Base-by-base conservation (phyloP, 331 rosid genomes). In the Malus hybrid region DNA sequence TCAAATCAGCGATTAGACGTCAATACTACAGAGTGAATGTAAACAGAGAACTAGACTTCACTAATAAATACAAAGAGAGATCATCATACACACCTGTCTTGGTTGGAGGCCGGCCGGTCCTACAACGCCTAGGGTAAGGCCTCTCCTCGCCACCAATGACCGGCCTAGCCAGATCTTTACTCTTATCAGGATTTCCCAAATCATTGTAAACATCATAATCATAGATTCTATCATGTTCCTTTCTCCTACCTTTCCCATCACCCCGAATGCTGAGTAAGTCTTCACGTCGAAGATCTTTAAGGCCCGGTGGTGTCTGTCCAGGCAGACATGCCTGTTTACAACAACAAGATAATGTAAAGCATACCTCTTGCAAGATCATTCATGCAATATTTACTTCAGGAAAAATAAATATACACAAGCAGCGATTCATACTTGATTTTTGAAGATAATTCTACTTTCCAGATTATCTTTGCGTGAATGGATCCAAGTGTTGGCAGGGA, bases 41-140 rank as follows among this genome's bases (percentile, higher is more conserved):
- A 67, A 36, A 28, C 2, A 4, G 52, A 13, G 10, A 57, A 34
- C 22, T 30, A 1, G 20, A 72, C 76, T 36, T 15, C 58, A 58
- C 1, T 8, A 20, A 14, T 3, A 44, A 24, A 12, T 62, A 64
- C n/a, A 65, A 33, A 64, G 73, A 62, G 63, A 74, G 32, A 46
- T 4, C 58, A 28, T 28, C 12, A 24, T 34, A 44, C n/a, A 63
- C 72, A 95, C 99, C 97, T 56, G 90, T 62, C 44, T 53, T 79
- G 42, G 85, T 69, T 10, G 91, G 89, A 74, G 91, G 84, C 53
- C 99, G 85, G 70, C 97, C 97, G 4, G 99, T 92, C 79, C 92
- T 82, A 50, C 99, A 94, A 4, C 99, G 93, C 77, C 96, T 89
- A 70, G 99, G 99, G 79, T 92, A 92, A 78, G 97, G 99, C 80